Evolutionary conservation across 108 stramenopile species (phyloP), one percentile per base, ranked within the genome.

Genomic region (Nitzschia palea): DNA sequence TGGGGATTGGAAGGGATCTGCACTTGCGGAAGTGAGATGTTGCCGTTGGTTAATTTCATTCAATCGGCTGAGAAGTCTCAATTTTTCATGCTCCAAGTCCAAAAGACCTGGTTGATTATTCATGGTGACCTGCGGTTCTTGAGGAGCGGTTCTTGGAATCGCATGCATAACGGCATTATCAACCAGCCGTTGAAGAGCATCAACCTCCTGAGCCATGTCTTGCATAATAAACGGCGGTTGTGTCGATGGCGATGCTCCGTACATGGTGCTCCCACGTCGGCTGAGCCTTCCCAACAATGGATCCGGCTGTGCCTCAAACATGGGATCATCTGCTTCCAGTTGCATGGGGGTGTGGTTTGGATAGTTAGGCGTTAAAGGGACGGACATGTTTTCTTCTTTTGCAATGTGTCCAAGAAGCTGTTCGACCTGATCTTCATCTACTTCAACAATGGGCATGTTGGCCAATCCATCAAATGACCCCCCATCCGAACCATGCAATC

Each of bases 11-110:
- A 20, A 33, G 25, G 29, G 63, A 12, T 31, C 15, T 3, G 10
- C 36, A 25, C 37, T 18, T 25, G 20, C 43, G 25, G n/a, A 28
- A 2, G 9, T 55, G 14, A 10, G 12, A 43, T 35, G 44, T 3
- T 57, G 63, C 54, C 36, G 22, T 14, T 47, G 23, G 15, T 62
- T 59, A 31, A 67, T 61, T 54, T 60, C 57, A 25, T 67, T 65
- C 28, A 74, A 43, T 9, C 57, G 34, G 34, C 29, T 31, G 8
- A 67, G 65, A 3, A 67, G 29, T 50, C 61, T 74, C 66, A 61
- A 37, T 44, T 67, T 67, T 54, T 61, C 65, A 15, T 54, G 65
- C 44, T 67, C 57, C 29, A 67, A 15, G 57, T 59, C 44, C 25
- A 47, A 17, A 8, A 9, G 9, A n/a, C 37, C 22, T 35, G 26